Evolutionary conservation across 305 asterid species (phyloP), one percentile per base, ranked within the genome.

Genomic region (Ajuga reptans): DNA sequence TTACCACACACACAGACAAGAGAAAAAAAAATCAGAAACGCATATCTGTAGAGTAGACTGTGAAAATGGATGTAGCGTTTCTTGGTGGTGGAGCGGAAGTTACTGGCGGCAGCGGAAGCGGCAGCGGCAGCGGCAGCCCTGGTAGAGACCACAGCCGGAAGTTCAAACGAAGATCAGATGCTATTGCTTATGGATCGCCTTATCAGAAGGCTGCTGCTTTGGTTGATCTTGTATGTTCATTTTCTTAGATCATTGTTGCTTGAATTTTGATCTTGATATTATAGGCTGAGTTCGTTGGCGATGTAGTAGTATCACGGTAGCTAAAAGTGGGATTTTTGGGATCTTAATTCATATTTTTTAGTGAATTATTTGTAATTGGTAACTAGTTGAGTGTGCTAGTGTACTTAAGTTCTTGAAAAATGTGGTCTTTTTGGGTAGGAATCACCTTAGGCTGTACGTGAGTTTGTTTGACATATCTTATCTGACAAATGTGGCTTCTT

Each of bases 141-240:
- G 39, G 76, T 33, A 59, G 71, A 34, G 71, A 66, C 54, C 80
- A 43, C 3, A 74, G 53, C 78, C 71, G 3, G 74, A 0, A 21
- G 7, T 75, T 53, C 54, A 34, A 55, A 45, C 75, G 78, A 47
- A 83, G 97, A 68, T 63, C 86, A 52, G 87, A 86, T 51, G 98
- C 97, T 43, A 85, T 92, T 73, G 96, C 90, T 68, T 17, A 88
- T 77, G 98, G 98, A 73, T 82, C 96, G 56, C 61, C 87, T 60
- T 88, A 90, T 76, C 85, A 92, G 66, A 92, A 82, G 52, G 98
- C 98, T 67, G 98, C 98, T 74, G 98, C 97, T 79, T 81, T 92
- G 80, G 95, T 92, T 82, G 98, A 92, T 87, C 96, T 92, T 39
- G 98, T 90, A 88, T 14, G 95, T 72, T 9, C 1, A 0, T 16